These are phyloP conservation scores for Pilasporangium apinafurcum DNA, from an alignment of 352 stramenopile genomes.

Conservation along the genomic window DNA sequence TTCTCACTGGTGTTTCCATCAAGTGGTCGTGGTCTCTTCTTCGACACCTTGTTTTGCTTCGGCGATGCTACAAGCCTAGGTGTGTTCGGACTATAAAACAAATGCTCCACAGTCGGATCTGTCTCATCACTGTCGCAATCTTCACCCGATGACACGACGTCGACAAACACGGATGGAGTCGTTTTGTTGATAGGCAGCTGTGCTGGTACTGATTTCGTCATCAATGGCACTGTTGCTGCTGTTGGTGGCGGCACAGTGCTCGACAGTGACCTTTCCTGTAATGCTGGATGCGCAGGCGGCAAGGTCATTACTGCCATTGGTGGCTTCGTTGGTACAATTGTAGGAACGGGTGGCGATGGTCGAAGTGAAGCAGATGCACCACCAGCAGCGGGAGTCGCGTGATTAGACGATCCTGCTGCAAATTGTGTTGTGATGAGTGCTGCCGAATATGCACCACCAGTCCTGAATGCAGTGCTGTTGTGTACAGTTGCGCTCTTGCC, in stretches of 20 bases:
- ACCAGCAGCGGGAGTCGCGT: not conserved
- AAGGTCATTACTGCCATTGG: not conserved
- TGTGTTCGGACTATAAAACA: slow-evolving; percentile 78
- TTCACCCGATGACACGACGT: slow-evolving; percentile 51
- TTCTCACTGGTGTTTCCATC: too few species aligned
- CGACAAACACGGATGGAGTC: slow-evolving; percentile 39
- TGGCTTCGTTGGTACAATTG: too few species aligned
- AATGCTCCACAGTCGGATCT: slow-evolving; percentile 63
- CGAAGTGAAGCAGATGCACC: not conserved
- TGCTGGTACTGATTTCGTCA: slow-evolving; percentile 1
- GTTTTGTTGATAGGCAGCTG: not conserved
- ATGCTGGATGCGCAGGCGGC: not conserved
- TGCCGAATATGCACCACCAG: slow-evolving; percentile 42
- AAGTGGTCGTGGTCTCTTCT: slow-evolving; percentile 25
- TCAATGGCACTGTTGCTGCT: slow-evolving; percentile 1
- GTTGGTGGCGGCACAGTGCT: not conserved
- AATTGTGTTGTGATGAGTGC: slow-evolving; percentile 44
- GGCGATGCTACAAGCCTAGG: slow-evolving; percentile 20
- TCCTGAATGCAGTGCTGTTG: not conserved
- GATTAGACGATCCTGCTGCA: slow-evolving; percentile 4
- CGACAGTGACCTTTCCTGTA: not conserved
- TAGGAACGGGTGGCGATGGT: too few species aligned
- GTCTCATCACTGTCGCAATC: slow-evolving; percentile 56
- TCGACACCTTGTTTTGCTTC: slow-evolving; percentile 1
- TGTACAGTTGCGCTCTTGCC: slow-evolving; percentile 6